Conservation (phyloP, 2,329 filamentous ascomycete genomes). For the Teratosphaeria gauchensis region DNA sequence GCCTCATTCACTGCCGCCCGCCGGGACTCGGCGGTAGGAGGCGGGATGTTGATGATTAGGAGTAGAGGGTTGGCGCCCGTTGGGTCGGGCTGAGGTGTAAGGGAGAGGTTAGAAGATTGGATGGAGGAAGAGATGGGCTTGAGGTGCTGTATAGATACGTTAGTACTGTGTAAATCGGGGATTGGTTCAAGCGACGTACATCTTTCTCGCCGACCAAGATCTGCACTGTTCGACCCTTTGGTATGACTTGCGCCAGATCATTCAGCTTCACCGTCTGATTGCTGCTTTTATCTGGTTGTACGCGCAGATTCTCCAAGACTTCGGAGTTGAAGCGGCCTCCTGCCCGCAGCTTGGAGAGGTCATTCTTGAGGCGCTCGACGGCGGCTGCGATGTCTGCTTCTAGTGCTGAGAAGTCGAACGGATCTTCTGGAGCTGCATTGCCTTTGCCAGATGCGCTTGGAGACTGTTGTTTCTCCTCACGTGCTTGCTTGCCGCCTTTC, state of each 20-base stretch:
- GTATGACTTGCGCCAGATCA: conserved; percentile 58
- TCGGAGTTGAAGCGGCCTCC: conserved; percentile 56
- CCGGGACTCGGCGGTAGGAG: conserved; percentile 47
- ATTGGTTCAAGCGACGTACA: conserved; percentile 27
- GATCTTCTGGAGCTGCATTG: conserved; percentile 37
- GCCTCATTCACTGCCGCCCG: conserved; percentile 22
- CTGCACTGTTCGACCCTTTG: conserved; percentile 51
- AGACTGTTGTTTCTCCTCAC: conserved; percentile 20
- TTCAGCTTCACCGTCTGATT: conserved; percentile 46
- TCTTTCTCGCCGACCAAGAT: conserved; percentile 57
- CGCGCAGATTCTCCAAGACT: conserved; percentile 50
- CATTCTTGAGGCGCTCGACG: conserved; percentile 48
- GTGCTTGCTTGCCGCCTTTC: conserved; percentile 45
- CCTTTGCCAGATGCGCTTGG: not conserved
- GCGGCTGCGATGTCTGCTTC: conserved; percentile 47
- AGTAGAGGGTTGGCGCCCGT: conserved; percentile 42
- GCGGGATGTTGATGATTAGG: conserved; percentile 46
- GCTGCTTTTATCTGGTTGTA: conserved; percentile 43
- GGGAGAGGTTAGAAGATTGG: conserved; percentile 40
- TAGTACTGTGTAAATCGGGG: not conserved
- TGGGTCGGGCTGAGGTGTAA: conserved; percentile 40
- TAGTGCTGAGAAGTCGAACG: conserved; percentile 51
- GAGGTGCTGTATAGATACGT: conserved; percentile 34
- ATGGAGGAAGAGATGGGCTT: conserved; percentile 47
- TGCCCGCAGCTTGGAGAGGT: conserved; percentile 51